Percentiles rank a stretch among this genome's conserved stretches.
These are phyloP conservation scores for Brachypodium distachyon DNA, from an alignment of 202 grass and related monocot genomes.

Conservation along the genomic window DNA sequence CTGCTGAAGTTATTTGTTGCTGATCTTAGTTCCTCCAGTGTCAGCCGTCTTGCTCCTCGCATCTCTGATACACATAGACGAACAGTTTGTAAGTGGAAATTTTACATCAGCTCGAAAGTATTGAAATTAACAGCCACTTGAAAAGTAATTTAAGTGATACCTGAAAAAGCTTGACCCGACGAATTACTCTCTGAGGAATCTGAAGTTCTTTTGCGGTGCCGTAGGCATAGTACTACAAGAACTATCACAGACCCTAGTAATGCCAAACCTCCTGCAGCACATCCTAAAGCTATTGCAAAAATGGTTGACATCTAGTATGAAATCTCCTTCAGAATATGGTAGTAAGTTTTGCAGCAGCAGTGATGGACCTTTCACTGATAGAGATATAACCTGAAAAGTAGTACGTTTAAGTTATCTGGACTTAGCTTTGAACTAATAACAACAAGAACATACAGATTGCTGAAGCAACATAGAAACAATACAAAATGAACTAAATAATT, in stretches of 20 bases:
- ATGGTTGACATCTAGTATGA: constrained; percentile 69
- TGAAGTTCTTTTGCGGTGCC: constrained; percentile 28
- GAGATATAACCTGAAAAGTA: constrained; percentile 30
- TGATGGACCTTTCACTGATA: background rate
- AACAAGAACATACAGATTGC: background rate
- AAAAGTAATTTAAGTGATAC: constrained; percentile 31
- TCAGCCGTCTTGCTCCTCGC: constrained; percentile 49
- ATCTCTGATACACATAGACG: constrained; percentile 28
- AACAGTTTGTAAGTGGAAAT: background rate
- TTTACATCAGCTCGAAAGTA: background rate
- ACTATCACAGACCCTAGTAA: constrained; percentile 40
- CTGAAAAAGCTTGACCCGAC: constrained; percentile 58
- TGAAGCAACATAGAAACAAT: background rate
- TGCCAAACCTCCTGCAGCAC: constrained; percentile 69
- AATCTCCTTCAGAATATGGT: constrained; percentile 26
- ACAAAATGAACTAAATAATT: constrained; percentile 8
- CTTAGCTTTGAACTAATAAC: constrained; percentile 12
- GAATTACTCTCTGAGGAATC: constrained; percentile 76
- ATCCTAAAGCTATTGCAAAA: constrained; percentile 77
- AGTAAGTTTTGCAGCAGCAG: background rate
- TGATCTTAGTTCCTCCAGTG: constrained; percentile 58
- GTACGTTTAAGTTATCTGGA: background rate
- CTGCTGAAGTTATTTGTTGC: constrained; percentile 72
- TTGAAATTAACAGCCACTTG: background rate
- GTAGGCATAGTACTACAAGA: constrained; percentile 39